These are phyloP conservation scores for Trichoderma virens DNA, from an alignment of 495 filamentous ascomycete species.

Conservation along the genomic window DNA sequence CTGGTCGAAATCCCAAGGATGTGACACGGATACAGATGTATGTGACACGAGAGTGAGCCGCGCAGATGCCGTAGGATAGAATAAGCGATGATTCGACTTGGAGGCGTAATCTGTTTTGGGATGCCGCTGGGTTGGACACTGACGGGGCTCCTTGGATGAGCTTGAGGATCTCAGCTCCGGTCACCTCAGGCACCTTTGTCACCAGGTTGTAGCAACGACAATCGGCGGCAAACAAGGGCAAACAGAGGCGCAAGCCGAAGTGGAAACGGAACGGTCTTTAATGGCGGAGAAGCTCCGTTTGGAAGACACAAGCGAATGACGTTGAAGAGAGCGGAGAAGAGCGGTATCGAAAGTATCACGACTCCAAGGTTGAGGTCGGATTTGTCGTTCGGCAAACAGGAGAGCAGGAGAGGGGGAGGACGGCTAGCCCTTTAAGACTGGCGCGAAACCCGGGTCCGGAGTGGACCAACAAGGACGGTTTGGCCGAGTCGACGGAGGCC, in stretches of 20 bases:
- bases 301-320: background rate
- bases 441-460: background rate
- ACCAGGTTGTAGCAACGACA: background rate
- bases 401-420: background rate
- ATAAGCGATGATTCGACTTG: background rate
- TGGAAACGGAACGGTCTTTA: background rate
- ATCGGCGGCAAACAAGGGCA: background rate
- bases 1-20: background rate
- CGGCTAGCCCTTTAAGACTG: conserved; percentile 2
- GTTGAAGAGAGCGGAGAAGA: background rate
- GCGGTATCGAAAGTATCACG: background rate
- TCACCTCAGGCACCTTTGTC: background rate
- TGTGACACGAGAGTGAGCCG: background rate
- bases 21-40: background rate
- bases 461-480: background rate
- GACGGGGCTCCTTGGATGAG: background rate
- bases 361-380: background rate
- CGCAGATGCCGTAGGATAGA: background rate
- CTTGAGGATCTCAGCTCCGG: background rate
- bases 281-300: background rate
- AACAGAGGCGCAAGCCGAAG: background rate
- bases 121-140: background rate
- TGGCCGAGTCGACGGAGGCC: background rate
- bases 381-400: background rate
- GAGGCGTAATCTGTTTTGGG: background rate